Base-by-base conservation (phyloP, 139 green algal genomes). In the Chlorella vulgaris region DNA sequence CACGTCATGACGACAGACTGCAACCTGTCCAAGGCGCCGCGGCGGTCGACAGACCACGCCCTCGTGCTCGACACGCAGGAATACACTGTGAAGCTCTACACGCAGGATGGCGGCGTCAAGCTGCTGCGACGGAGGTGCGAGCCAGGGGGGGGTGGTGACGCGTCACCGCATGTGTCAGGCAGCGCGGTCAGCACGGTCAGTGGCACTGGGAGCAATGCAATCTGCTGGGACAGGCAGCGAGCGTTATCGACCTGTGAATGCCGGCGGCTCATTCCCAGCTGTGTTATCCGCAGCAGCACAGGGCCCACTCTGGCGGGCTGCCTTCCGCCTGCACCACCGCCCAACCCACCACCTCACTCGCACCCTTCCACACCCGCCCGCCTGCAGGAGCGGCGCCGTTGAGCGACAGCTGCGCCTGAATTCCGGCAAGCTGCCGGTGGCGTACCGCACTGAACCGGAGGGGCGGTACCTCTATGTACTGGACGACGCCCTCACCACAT, bases 1-100 rank as follows among this genome's bases (percentile, higher is more conserved):
- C 91, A 95, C 69, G 93, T 91, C 2, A 89, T 97, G 69, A 97
- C 89, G 3, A 96, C 92, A 88, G 90, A 96, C 80, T 89, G 84
- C 65, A 90, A 97, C 85, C 88, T 97, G 19, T 84, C 87, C 39
- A 90, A 80, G 31, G 85, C 94, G 55, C 93, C 93, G 1, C 80
- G 87, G 15, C 81, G 94, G 15, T 71, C 86, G 7, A 95, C 93
- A 38, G 94, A 97, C 74, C 85, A 91, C 18, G 79, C 93, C 0
- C 77, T 86, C 7, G 88, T 97, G 2, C 55, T 96, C 2, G 92
- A 97, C 86, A 93, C 86, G 0, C 74, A 86, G 36, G 75, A 86
- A 36, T 78, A 92, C 83, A 83, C 82, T 0, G 67, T 90, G 2
- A 94, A 94, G 81, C 82, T 97, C 1, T 93, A 96, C 78, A 92